Base-by-base conservation (phyloP, 441 rosid species). In the Corymbia citriodora region DNA sequence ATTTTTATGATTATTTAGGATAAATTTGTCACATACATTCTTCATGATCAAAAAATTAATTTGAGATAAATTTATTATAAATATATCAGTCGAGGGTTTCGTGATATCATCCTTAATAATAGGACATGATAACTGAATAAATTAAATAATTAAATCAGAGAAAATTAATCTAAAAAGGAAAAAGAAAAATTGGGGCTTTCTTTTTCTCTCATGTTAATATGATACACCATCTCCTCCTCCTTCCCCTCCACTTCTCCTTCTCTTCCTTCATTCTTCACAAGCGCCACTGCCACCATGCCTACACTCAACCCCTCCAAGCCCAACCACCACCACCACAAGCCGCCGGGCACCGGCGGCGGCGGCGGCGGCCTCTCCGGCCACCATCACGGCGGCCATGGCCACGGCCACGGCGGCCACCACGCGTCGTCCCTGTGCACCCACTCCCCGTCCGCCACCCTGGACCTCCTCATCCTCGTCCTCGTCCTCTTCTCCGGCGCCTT, bases 401-500 rank as follows among this genome's bases (percentile, higher is more conserved):
- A 1, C 63, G 87, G 33, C 89, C 88, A 87, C 88, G 10, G 2
- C 57, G 9, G 5, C 88, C 88, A 91, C 87, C 91, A 25, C 88
- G 90, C 91, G 90, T 94, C 63, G 49, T 50, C 79, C 29, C 94
- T 92, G 82, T 97, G 99, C 92, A 96, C 94, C 48, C 99, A 98
- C 94, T 97, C 98, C 11, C 97, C 99, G 2, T 98, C 98, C 11
- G 98, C 98, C 45, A 97, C 99, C 49, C 97, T 97, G 3, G 99
- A 97, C 96, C 94, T 97, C 55, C 91, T 97, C 10, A 96, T 97
- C 92, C 94, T 98, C 54, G 91, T 96, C 90, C 93, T 96, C 48
- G 99, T 96, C 90, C 94, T 98, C 90, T 94, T 96, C 94, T 95
- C 99, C 14, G 98, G 96, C 61, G 91, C 97, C 45, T 97, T 98